phyloP scores from a whole-genome alignment of 257 asterid genomes.

The Ehretia macrophylla region DNA sequence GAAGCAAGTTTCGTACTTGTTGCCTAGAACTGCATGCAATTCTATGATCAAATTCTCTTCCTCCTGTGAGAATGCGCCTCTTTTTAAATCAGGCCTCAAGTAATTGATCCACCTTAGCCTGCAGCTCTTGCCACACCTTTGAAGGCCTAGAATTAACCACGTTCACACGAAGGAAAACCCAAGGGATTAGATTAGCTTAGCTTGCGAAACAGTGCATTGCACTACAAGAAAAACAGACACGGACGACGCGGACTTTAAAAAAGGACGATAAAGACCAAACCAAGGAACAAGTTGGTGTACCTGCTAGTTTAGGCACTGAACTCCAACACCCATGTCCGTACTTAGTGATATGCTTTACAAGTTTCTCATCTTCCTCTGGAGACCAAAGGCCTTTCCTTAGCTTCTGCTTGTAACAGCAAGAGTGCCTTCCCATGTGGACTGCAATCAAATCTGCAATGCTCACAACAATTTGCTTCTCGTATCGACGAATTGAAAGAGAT shows the following conservation, averaged over 20 bases:
- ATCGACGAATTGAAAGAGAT: not conserved
- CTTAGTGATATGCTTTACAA: conserved; percentile 65
- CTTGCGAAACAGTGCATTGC: no score
- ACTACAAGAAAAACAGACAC: not conserved
- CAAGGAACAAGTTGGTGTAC: conserved; percentile 17
- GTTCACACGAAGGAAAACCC: not conserved
- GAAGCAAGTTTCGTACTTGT: conserved; percentile 37
- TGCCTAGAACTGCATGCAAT: conserved; percentile 90
- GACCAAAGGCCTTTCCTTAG: conserved; percentile 96
- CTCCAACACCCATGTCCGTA: conserved; percentile 98
- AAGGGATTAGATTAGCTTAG: not conserved
- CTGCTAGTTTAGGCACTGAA: conserved; percentile 93
- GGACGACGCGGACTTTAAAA: no score
- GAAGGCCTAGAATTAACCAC: conserved; percentile 37
- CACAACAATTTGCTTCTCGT: not conserved
- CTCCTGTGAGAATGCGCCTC: conserved; percentile 84
- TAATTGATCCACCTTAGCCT: conserved; percentile 89
- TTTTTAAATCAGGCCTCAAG: conserved; percentile 82
- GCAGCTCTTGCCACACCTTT: conserved; percentile 95
- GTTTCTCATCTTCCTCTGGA: conserved; percentile 98
- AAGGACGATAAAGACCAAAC: not conserved
- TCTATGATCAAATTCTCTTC: conserved; percentile 79
- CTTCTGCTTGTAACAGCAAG: conserved; percentile 88
- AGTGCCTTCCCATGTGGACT: conserved; percentile 80
- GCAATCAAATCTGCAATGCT: conserved; percentile 22